phyloP scores from a whole-genome alignment of 2,329 filamentous ascomycete species.

The Stagonosporopsis vannaccii region DNA sequence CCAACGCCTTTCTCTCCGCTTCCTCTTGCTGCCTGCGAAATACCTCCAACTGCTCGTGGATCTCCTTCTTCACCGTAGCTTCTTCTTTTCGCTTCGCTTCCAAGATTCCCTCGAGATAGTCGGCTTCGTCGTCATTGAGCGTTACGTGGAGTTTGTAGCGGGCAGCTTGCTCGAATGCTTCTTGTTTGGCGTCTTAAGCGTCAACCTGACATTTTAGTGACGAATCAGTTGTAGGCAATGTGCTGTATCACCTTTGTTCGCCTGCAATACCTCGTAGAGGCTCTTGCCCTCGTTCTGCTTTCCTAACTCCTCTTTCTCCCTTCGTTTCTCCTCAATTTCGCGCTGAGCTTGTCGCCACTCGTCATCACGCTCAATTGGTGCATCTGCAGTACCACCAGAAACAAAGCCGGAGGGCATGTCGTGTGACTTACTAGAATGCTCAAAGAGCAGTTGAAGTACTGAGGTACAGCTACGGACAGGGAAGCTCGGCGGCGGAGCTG shows the following conservation, averaged over 20 bases:
- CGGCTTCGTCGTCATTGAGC: constrained; percentile 80
- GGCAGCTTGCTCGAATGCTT: constrained; percentile 82
- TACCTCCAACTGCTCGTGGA: constrained; percentile 63
- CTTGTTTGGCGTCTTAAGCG: constrained; percentile 74
- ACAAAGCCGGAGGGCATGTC: constrained; percentile 60
- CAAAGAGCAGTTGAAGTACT: neutral
- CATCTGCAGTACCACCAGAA: constrained; percentile 58
- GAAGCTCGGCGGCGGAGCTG: constrained; percentile 9
- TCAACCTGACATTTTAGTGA: constrained; percentile 45
- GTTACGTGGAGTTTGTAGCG: constrained; percentile 79
- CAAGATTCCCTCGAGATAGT: constrained; percentile 70
- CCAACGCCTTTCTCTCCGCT: constrained; percentile 59
- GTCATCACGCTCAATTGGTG: constrained; percentile 52
- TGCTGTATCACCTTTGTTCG: constrained; percentile 72
- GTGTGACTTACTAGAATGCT: neutral
- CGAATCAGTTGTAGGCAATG: no score
- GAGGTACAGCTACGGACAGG: neutral
- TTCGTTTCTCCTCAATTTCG: constrained; percentile 68
- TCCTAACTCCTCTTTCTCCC: constrained; percentile 61
- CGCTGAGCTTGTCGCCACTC: constrained; percentile 72
- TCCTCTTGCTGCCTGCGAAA: constrained; percentile 68
- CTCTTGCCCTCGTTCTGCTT: constrained; percentile 64
- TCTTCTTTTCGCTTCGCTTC: constrained; percentile 66
- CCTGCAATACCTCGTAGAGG: constrained; percentile 78
- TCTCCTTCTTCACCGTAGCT: constrained; percentile 64